These are phyloP conservation scores for Citrus inodora DNA, from an alignment of 345 rosid species.

Conservation along the genomic window DNA sequence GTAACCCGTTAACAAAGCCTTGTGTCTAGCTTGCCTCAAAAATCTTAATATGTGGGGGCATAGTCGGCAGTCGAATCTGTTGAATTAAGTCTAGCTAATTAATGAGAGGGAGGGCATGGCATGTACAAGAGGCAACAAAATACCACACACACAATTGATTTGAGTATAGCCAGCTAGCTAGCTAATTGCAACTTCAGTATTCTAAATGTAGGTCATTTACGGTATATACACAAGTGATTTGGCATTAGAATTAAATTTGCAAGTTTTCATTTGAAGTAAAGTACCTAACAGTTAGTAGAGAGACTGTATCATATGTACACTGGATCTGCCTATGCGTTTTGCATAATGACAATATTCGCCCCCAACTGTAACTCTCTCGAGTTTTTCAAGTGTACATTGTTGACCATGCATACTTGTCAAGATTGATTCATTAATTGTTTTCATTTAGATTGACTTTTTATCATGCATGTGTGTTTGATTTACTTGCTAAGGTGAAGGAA, in stretches of 20 bases:
- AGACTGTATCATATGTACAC: too few species aligned
- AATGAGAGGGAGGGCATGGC: not conserved
- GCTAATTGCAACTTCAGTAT: not conserved
- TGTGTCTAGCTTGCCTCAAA: not conserved
- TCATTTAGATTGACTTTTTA: too few species aligned
- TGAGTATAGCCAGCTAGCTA: too few species aligned
- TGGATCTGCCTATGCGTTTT: too few species aligned
- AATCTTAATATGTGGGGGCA: slow-evolving; percentile 16
- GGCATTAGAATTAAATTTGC: not conserved
- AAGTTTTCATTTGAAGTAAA: not conserved
- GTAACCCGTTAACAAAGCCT: not conserved
- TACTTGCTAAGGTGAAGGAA: too few species aligned
- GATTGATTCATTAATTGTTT: too few species aligned
- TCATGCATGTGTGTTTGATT: too few species aligned
- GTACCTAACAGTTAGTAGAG: not conserved
- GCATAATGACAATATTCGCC: too few species aligned
- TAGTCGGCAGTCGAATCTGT: not conserved
- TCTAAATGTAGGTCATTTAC: not conserved
- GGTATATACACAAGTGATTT: not conserved
- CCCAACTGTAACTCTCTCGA: too few species aligned
- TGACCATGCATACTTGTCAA: too few species aligned
- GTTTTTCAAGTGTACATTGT: too few species aligned
- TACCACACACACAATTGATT: not conserved
- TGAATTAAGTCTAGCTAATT: not conserved
- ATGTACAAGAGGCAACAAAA: not conserved